Conservation (phyloP, 2,329 filamentous ascomycete genomes). For the Fragosphaeria purpurea region DNA sequence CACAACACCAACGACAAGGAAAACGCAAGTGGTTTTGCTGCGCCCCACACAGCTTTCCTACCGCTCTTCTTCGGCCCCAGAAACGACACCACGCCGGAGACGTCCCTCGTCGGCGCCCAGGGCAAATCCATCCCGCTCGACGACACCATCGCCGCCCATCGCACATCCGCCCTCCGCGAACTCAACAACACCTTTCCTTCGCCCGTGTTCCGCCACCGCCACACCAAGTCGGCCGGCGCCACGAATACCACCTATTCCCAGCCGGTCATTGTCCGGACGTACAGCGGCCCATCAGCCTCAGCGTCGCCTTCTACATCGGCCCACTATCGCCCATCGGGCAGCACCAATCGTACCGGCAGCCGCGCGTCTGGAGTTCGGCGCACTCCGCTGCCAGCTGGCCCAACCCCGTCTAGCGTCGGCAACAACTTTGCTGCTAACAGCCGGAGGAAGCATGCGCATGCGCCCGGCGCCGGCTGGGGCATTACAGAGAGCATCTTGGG, state of each 20-base stretch:
- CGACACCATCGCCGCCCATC: slow-evolving; percentile 43
- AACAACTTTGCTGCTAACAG: slow-evolving; percentile 1
- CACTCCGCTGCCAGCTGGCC: slow-evolving; percentile 18
- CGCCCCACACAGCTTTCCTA: slow-evolving; percentile 29
- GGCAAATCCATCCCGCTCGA: slow-evolving; percentile 47
- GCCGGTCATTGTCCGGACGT: slow-evolving; percentile 56
- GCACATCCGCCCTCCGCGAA: slow-evolving; percentile 50
- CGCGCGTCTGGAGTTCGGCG: slow-evolving; percentile 17
- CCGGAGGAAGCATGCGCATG: slow-evolving; percentile 6
- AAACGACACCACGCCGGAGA: slow-evolving; percentile 30
- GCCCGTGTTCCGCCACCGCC: slow-evolving; percentile 35
- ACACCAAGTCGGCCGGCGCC: slow-evolving; percentile 45
- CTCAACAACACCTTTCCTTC: slow-evolving; percentile 49
- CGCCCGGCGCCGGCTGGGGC: slow-evolving; percentile 1
- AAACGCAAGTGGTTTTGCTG: neutral
- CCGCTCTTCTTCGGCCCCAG: slow-evolving; percentile 36
- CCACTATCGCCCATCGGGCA: slow-evolving; percentile 18
- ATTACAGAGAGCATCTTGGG: slow-evolving; percentile 15
- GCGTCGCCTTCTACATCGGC: slow-evolving; percentile 15
- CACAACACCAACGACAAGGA: neutral
- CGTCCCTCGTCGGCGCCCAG: slow-evolving; percentile 43
- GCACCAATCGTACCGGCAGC: slow-evolving; percentile 20
- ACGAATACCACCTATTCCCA: slow-evolving; percentile 52
- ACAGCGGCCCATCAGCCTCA: slow-evolving; percentile 36
- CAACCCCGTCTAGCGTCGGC: slow-evolving; percentile 15